These are phyloP conservation scores for Cercophora samala DNA, from an alignment of 495 filamentous ascomycete species.

Conservation along the genomic window DNA sequence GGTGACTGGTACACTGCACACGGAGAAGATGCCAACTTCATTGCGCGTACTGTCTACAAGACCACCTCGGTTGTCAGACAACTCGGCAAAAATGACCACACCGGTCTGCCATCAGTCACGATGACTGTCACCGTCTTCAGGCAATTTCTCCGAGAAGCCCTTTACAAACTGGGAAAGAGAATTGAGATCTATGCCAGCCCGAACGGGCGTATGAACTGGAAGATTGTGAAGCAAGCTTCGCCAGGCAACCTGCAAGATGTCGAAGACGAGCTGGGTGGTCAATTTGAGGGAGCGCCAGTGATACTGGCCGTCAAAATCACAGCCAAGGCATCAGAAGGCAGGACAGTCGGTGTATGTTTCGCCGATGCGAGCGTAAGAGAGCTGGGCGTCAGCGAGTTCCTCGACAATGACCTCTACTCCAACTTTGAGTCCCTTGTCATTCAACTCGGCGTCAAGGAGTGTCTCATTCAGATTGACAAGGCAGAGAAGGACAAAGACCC, in stretches of 20 bases:
- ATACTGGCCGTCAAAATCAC: slow-evolving; percentile 93
- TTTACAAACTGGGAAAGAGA: slow-evolving; percentile 85
- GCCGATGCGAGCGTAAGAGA: slow-evolving; percentile 96
- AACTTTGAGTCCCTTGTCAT: slow-evolving; percentile 97
- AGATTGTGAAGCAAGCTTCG: slow-evolving; percentile 82
- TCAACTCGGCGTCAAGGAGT: slow-evolving; percentile 93
- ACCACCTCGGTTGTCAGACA: slow-evolving; percentile 92
- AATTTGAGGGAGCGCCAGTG: slow-evolving; percentile 85
- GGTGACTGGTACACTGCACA: slow-evolving; percentile 95
- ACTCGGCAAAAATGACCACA: slow-evolving; percentile 75
- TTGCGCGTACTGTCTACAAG: slow-evolving; percentile 94
- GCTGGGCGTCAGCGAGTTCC: slow-evolving; percentile 93
- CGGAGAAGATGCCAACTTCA: slow-evolving; percentile 87
- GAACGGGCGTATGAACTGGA: slow-evolving; percentile 81
- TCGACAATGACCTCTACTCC: slow-evolving; percentile 97
- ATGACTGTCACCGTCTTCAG: slow-evolving; percentile 91
- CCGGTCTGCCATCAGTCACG: slow-evolving; percentile 85
- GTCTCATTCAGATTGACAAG: slow-evolving; percentile 72
- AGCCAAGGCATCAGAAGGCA: slow-evolving; percentile 76
- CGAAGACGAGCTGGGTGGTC: slow-evolving; percentile 88
- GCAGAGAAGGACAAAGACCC: slow-evolving; percentile 70
- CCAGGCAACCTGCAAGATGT: slow-evolving; percentile 96
- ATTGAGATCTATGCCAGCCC: slow-evolving; percentile 83
- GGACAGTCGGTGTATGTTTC: slow-evolving; percentile 93
- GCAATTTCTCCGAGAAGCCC: slow-evolving; percentile 90